phyloP scores from a whole-genome alignment of 1,284 basidiomycete species.

The Nidula niveotomentosa region DNA sequence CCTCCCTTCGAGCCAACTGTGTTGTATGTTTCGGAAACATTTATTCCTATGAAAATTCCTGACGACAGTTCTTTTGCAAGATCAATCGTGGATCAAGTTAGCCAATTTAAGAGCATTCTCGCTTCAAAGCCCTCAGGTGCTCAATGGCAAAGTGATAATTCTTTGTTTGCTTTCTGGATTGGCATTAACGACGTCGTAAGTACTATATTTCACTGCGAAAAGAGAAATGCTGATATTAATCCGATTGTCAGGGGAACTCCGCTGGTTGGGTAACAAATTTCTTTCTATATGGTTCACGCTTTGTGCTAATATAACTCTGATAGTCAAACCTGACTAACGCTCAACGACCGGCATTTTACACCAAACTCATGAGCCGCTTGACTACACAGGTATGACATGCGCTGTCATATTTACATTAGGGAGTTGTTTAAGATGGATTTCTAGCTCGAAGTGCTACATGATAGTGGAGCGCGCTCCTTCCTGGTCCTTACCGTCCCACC shows the following conservation, averaged over 20 bases:
- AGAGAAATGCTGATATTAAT: too few relatives aligned
- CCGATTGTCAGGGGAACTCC: constrained; percentile 44
- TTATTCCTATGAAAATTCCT: not conserved
- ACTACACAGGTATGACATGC: constrained; percentile 45
- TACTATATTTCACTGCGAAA: constrained; percentile 4
- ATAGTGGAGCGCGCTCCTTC: constrained; percentile 58
- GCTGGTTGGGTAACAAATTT: constrained; percentile 42
- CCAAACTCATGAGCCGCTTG: constrained; percentile 50
- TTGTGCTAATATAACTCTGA: not conserved
- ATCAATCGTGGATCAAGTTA: constrained; percentile 63
- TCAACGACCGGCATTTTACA: constrained; percentile 49
- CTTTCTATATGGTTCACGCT: not conserved
- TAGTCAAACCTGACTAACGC: constrained; percentile 45
- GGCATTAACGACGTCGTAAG: constrained; percentile 65
- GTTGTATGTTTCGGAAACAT: constrained; percentile 29
- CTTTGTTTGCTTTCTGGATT: constrained; percentile 64
- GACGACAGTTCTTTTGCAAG: constrained; percentile 23
- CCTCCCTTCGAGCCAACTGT: constrained; percentile 56
- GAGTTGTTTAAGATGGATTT: not conserved
- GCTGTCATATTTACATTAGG: not conserved
- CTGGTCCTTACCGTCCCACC: constrained; percentile 70
- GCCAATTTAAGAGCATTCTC: constrained; percentile 52
- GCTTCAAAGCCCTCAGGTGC: constrained; percentile 50
- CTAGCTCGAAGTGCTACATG: constrained; percentile 55
- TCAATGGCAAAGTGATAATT: constrained; percentile 52